Base-by-base conservation (phyloP, 2,329 filamentous ascomycete genomes). In the Hyphodiscus sp. region DNA sequence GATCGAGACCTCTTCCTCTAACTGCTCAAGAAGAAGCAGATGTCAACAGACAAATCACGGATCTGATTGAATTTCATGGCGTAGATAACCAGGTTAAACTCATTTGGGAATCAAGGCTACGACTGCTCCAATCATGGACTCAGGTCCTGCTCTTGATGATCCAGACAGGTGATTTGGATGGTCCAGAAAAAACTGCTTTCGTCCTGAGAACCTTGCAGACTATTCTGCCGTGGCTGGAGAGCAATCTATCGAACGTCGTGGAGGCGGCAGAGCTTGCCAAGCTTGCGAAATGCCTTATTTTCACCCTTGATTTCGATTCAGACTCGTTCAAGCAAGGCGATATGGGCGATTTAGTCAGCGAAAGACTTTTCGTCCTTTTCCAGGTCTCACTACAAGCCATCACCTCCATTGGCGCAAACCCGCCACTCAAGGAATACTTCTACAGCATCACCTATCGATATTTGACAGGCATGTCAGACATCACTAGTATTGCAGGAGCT, bases 401-500 rank as follows among this genome's bases (percentile, higher is more conserved):
- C 51, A 82, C 85, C 59, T 84, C 87, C 57, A 85, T 87, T 65
- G 79, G 84, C 1, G 84, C 86, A 4, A 85, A 81, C 50, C 75
- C 87, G 16, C 78, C 83, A 51, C 74, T 99, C 41, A 85, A 94
- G 49, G 84, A 94, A 54, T 80, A 88, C 20, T 92, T 95, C 71
- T 99, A 97, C 70, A 87, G 87, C 64, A 95, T 96, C 63, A 91
- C 88, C 72, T 92, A 91, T 68, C 83, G 88, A 19, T 95, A 95
- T 67, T 77, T 96, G 50, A 82, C 82, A 4, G 85, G 86, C 44
- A 85, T 91, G 61, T 73, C 72, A 47, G 68, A 76, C 64, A 71
- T 80, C 8, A 76, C 81, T 55, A 71, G 78, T 48, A 74, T 78
- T 41, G 71, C 78, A 50, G 73, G 74, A 10, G 66, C 69, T 13